A percentile compares a stretch with the other conserved stretches of the same genome.
Conservation (phyloP, 2,329 filamentous ascomycete genomes). For the Rhynchosporium secalis region DNA sequence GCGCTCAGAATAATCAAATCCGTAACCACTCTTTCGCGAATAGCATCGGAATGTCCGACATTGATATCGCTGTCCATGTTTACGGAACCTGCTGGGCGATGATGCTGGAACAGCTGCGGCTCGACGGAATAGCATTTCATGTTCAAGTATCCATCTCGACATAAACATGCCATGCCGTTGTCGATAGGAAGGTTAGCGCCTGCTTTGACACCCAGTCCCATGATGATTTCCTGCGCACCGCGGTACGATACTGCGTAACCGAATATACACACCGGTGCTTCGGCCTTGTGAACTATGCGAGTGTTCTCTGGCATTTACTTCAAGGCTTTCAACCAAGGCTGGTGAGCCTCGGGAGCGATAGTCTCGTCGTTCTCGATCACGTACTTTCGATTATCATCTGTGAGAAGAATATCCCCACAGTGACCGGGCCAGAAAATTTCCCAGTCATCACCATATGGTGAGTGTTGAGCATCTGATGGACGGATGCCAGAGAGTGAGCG, state of each 20-base stretch:
- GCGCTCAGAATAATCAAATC: constrained; percentile 42
- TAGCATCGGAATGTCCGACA: constrained; percentile 14
- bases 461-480: constrained; percentile 20
- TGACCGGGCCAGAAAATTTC: constrained; percentile 44
- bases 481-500: constrained; percentile 19
- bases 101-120: constrained; percentile 42
- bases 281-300: constrained; percentile 37
- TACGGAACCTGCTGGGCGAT: constrained; percentile 37
- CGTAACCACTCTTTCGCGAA: constrained; percentile 39
- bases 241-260: constrained; percentile 40
- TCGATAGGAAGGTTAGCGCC: constrained; percentile 35
- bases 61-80: constrained; percentile 41
- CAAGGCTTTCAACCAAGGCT: constrained; percentile 20
- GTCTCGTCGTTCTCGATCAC: constrained; percentile 35
- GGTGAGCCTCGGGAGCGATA: constrained; percentile 29
- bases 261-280: constrained; percentile 39
- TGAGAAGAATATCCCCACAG: constrained; percentile 34
- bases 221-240: constrained; percentile 56
- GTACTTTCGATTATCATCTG: constrained; percentile 22
- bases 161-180: constrained; percentile 40
- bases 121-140: constrained; percentile 40
- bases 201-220: constrained; percentile 51
- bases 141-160: constrained; percentile 37
- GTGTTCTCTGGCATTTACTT: constrained; percentile 23
- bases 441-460: constrained; percentile 42